These are phyloP conservation scores for Vitis hybrid DNA, from an alignment of 177 flowering plant genomes.

Conservation along the genomic window DNA sequence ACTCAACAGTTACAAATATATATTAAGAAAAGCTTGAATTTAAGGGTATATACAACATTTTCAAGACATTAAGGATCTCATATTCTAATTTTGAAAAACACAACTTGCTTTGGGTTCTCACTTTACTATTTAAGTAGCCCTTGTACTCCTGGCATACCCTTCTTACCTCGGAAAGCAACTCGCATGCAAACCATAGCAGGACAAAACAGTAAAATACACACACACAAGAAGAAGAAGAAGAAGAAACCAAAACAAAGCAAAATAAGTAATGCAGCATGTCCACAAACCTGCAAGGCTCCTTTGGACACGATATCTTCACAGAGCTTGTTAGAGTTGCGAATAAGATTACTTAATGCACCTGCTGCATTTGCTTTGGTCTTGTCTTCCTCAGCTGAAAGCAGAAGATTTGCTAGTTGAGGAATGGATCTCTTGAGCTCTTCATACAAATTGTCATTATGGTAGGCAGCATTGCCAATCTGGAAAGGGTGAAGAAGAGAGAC, in stretches of 20 bases:
- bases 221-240: too few species aligned
- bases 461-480: constrained; percentile 99
- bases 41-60: too few species aligned
- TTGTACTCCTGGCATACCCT: too few species aligned
- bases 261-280: background rate
- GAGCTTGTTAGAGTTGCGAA: constrained; percentile 85
- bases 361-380: constrained; percentile 98
- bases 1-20: too few species aligned
- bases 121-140: too few species aligned
- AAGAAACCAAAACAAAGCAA: background rate
- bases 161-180: too few species aligned
- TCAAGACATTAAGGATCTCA: too few species aligned
- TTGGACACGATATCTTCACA: constrained; percentile 84
- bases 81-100: too few species aligned
- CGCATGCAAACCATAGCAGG: too few species aligned
- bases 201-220: too few species aligned
- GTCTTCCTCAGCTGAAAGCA: constrained; percentile 83
- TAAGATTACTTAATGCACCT: constrained; percentile 95
- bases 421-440: constrained; percentile 88
- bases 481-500: background rate
- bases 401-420: constrained; percentile 66
- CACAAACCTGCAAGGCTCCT: constrained; percentile 88
- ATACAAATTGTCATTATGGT: constrained; percentile 79
- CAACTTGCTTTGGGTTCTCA: too few species aligned
- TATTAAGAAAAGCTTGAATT: too few species aligned